Evolutionary conservation across 208 protist genomes (phyloP).

Genomic region (Leishmania aethiopica): DNA sequence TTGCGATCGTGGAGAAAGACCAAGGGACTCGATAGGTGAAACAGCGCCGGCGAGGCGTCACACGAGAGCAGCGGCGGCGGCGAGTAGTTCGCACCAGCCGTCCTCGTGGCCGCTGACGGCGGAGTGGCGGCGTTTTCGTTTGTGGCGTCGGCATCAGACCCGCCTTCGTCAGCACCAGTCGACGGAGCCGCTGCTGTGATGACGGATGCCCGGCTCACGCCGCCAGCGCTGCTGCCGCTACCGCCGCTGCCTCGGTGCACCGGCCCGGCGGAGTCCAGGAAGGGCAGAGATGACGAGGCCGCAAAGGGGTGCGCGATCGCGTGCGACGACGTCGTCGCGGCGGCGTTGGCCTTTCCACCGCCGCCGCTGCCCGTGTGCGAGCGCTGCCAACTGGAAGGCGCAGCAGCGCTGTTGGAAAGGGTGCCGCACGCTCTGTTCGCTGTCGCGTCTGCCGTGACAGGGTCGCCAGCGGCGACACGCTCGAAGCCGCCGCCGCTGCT

Average conservation of each 20-base stretch:
- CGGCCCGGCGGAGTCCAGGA: not conserved
- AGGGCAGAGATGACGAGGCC: not conserved
- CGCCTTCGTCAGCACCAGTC: not conserved
- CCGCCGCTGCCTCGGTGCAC: not conserved
- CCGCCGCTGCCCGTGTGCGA: not conserved
- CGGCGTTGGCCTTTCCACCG: not conserved
- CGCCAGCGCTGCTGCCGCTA: not conserved
- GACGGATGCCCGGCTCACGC: not conserved
- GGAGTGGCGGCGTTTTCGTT: not conserved
- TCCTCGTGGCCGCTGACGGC: not conserved
- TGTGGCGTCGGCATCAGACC: not conserved
- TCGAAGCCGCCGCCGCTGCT: not conserved
- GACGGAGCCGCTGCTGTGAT: not conserved
- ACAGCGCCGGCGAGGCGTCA: conserved; percentile 21
- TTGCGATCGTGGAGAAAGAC: not conserved
- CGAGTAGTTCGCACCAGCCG: conserved; percentile 1
- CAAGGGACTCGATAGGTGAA: conserved; percentile 6
- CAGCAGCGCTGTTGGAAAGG: not conserved
- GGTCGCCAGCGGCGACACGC: not conserved
- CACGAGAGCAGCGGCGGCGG: conserved; percentile 20
- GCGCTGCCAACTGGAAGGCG: not conserved
- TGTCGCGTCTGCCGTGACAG: not conserved
- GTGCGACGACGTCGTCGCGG: not conserved
- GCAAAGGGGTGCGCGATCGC: not conserved
- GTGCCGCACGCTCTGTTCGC: not conserved